Evolutionary conservation across 441 rosid species (phyloP).

Genomic region (Metrosideros polymorpha): DNA sequence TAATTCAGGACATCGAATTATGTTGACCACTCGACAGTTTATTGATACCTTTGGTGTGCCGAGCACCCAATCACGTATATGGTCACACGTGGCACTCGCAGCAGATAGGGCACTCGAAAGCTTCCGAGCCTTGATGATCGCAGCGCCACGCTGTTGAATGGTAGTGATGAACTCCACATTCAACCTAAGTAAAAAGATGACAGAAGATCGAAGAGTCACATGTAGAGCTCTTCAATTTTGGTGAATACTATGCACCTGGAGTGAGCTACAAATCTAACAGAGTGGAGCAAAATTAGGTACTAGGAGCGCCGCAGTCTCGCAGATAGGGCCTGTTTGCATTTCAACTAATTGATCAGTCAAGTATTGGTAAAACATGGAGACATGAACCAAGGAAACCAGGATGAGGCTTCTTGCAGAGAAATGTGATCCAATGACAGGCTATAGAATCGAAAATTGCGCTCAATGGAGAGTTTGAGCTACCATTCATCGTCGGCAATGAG

Average conservation of each 20-base stretch:
- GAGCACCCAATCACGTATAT: slow-evolving; percentile 65
- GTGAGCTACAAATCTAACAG: neutral
- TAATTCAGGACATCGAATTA: no score
- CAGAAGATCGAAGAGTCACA: neutral
- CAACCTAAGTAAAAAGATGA: slow-evolving; percentile 20
- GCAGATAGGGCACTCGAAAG: slow-evolving; percentile 72
- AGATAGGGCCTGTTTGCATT: neutral
- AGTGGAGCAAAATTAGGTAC: neutral
- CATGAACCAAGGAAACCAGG: neutral
- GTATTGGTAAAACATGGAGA: neutral
- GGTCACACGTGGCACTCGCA: slow-evolving; percentile 81
- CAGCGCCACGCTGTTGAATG: slow-evolving; percentile 68
- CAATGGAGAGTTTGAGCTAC: slow-evolving; percentile 7
- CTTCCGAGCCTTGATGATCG: slow-evolving; percentile 54
- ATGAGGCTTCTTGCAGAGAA: neutral
- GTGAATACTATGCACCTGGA: neutral
- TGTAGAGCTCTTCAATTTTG: neutral
- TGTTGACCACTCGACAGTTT: neutral
- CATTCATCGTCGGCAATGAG: slow-evolving; percentile 45
- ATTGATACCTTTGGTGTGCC: slow-evolving; percentile 53
- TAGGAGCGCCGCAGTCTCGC: neutral
- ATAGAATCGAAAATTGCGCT: neutral
- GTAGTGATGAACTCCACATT: slow-evolving; percentile 41
- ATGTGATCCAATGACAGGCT: neutral
- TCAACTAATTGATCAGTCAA: neutral